phyloP scores from a whole-genome alignment of 1,284 basidiomycete species.

The Cutaneotrichosporon daszewskae region DNA sequence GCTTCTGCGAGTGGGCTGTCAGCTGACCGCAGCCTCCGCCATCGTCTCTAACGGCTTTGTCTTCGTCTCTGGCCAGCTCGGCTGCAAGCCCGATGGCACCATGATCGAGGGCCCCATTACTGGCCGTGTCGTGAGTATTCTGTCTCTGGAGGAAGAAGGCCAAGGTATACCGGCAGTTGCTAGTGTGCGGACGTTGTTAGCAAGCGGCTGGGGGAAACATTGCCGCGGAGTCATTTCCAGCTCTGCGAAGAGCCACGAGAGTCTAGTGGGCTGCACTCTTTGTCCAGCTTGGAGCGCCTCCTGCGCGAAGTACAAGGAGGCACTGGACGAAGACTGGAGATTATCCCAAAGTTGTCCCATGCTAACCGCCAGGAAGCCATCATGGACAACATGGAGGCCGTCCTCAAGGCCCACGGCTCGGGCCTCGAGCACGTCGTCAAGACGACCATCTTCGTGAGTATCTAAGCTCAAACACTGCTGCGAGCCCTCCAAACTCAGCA shows the following conservation, averaged over 20 bases:
- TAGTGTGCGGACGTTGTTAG: too few relatives aligned
- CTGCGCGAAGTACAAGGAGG: too few relatives aligned
- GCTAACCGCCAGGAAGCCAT: slow-evolving; percentile 51
- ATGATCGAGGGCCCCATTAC: slow-evolving; percentile 56
- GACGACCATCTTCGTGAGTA: slow-evolving; percentile 57
- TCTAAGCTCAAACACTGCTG: too few relatives aligned
- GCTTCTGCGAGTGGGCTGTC: too few relatives aligned
- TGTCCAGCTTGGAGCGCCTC: too few relatives aligned
- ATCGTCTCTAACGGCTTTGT: slow-evolving; percentile 52
- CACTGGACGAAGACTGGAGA: not conserved
- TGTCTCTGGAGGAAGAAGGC: not conserved
- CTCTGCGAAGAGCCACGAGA: too few relatives aligned
- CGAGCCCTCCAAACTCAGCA: too few relatives aligned
- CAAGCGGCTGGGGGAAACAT: too few relatives aligned
- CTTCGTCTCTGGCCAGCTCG: slow-evolving; percentile 60
- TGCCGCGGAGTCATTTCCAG: too few relatives aligned
- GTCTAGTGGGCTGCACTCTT: too few relatives aligned
- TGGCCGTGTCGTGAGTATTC: slow-evolving; percentile 52
- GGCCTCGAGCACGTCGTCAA: slow-evolving; percentile 58
- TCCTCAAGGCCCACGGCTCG: slow-evolving; percentile 60
- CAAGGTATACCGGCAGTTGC: not conserved
- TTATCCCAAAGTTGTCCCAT: too few relatives aligned
- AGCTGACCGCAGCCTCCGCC: slow-evolving; percentile 34
- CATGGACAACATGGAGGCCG: slow-evolving; percentile 56
- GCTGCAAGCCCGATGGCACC: slow-evolving; percentile 52